These are phyloP conservation scores for Taiozyma sp. DNA, from an alignment of 1,139 yeast genomes.

Conservation along the genomic window DNA sequence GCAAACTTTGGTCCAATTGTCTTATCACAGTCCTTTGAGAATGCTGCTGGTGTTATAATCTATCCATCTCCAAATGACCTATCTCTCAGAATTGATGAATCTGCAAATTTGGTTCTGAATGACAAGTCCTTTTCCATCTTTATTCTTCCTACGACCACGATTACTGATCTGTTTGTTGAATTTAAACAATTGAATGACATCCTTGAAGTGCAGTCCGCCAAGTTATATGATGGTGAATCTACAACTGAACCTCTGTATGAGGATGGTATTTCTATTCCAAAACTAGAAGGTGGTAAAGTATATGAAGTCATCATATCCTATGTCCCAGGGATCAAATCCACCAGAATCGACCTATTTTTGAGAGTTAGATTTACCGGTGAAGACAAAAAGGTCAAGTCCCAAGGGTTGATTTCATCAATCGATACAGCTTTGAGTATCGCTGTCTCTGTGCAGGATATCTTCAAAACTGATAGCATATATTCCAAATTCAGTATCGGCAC, in stretches of 20 bases:
- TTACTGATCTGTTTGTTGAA: constrained; percentile 5
- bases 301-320: constrained; percentile 23
- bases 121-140: constrained; percentile 21
- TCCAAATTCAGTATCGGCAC: constrained; percentile 68
- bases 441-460: constrained; percentile 74
- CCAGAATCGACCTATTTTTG: constrained; percentile 25
- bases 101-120: constrained; percentile 18
- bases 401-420: constrained; percentile 28
- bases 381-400: constrained; percentile 15
- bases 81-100: constrained; percentile 13
- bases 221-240: background rate
- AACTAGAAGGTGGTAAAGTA: constrained; percentile 4
- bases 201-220: constrained; percentile 2
- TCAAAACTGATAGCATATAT: constrained; percentile 47
- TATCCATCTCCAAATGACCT: constrained; percentile 13
- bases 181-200: constrained; percentile 5
- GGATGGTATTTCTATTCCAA: constrained; percentile 1
- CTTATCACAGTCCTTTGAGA: constrained; percentile 21
- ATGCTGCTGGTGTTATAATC: constrained; percentile 1
- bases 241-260: background rate
- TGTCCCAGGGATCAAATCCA: constrained; percentile 4
- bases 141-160: constrained; percentile 9
- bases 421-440: constrained; percentile 53
- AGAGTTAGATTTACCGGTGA: constrained; percentile 28
- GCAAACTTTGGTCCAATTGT: constrained; percentile 20